Conservation (phyloP, 106 monocot species). For the Acanthochlamys bracteata region DNA sequence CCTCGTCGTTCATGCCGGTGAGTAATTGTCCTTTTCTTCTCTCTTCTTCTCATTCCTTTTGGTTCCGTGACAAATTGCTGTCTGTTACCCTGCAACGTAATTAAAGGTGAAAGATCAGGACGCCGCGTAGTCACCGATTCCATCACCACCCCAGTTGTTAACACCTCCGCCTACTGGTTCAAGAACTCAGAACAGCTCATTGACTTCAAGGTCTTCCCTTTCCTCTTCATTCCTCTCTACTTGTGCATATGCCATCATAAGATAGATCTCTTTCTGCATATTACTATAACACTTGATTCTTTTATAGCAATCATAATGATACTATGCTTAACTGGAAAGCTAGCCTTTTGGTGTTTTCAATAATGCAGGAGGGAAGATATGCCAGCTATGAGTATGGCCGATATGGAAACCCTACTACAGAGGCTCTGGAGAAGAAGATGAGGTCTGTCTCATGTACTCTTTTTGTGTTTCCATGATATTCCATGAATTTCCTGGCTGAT, state of each 20-base stretch:
- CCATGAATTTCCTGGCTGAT: background rate
- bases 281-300: background rate
- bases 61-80: background rate
- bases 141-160: slow-evolving; percentile 86
- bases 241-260: background rate
- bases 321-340: background rate
- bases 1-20: slow-evolving; percentile 89
- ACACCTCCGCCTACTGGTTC: slow-evolving; percentile 95
- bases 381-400: slow-evolving; percentile 88
- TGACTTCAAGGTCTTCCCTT: slow-evolving; percentile 64
- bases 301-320: background rate
- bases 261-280: background rate
- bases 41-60: background rate
- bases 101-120: slow-evolving; percentile 78
- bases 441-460: slow-evolving; percentile 30
- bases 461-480: background rate
- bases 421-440: slow-evolving; percentile 85
- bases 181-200: slow-evolving; percentile 76
- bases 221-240: background rate
- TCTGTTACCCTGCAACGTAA: background rate
- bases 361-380: slow-evolving; percentile 73
- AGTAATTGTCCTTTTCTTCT: background rate
- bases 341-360: background rate
- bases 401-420: slow-evolving; percentile 93
- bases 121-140: slow-evolving; percentile 62